These are phyloP conservation scores for Coelastrella sp. DNA, from an alignment of 139 green algal species.

Conservation along the genomic window DNA sequence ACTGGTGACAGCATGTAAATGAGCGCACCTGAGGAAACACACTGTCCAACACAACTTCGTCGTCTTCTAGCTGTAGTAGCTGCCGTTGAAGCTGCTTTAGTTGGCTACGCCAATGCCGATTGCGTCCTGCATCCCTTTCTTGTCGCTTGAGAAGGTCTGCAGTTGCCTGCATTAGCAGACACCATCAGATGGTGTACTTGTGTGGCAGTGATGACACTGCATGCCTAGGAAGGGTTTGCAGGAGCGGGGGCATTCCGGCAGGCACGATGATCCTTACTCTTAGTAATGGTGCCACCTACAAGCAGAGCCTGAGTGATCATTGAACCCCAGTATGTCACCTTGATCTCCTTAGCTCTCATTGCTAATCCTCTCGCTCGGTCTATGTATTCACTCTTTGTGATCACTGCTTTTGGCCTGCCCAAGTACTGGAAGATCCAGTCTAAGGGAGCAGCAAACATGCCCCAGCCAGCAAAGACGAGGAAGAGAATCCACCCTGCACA, in stretches of 20 bases:
- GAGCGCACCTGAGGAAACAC: constrained; percentile 85
- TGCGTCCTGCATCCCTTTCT: constrained; percentile 67
- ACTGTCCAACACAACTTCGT: constrained; percentile 84
- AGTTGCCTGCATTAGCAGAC: constrained; percentile 23
- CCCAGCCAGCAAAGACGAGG: constrained; percentile 94
- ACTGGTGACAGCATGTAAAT: too few species aligned
- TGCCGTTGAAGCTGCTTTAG: constrained; percentile 80
- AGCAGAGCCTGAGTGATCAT: too few species aligned
- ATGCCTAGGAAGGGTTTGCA: too few species aligned
- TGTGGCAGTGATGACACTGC: too few species aligned
- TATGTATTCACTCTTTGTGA: constrained; percentile 92
- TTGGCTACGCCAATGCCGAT: constrained; percentile 82
- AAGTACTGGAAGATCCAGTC: constrained; percentile 90
- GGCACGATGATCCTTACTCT: too few species aligned
- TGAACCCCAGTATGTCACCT: too few species aligned
- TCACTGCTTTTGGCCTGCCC: constrained; percentile 75
- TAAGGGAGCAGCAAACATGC: constrained; percentile 87
- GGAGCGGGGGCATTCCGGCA: too few species aligned
- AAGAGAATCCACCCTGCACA: constrained; percentile 91
- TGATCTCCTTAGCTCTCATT: constrained; percentile 78
- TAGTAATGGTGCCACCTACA: too few species aligned
- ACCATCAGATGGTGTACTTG: background rate
- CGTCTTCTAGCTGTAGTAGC: constrained; percentile 90
- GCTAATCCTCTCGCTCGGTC: constrained; percentile 79
- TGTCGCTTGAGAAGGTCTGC: constrained; percentile 74